Evolutionary conservation across 176 grass and related monocot genomes (phyloP), one percentile per base, ranked within the genome.

Genomic region (Lolium perenne): DNA sequence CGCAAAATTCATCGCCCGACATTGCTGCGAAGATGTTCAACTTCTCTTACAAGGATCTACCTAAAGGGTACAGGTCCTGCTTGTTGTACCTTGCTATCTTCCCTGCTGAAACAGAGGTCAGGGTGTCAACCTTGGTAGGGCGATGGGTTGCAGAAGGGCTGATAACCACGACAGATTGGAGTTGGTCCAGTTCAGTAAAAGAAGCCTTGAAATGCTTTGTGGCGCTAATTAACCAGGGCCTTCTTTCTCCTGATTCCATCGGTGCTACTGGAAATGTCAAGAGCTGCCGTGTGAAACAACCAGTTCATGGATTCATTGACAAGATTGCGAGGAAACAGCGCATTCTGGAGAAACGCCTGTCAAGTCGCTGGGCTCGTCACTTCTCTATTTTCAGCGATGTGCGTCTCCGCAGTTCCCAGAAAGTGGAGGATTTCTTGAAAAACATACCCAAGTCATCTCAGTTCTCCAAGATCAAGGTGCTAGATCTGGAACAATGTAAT

Each of bases 341-440:
- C 22, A 71, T 79, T 4, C 7, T 86, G 16, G 38, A 58, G 11
- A 15, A 51, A 22, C 84, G 51, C 21, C 6, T 86, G 6, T 79
- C 84, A 79, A 14, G 16, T 1, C 63, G 59, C 23, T 21, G 70
- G 84, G 84, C 75, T 45, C 64, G 0, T 0, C 84, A 79, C 15
- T 86, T 86, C 75, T 86, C 84, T 38, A 79, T 86, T 23, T 79
- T 59, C 63, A 86, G 13, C 5, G 50, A 86, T 10, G 0, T 86
- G 22, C 84, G 0, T 2, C 84, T 86, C 12, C 38, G 22, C 0
- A 7, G 12, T 12, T 53, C 50, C 2, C 13, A 53, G 50, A 14
- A 15, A 53, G 50, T 53, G 3, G 50, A 53, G 13, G 4, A 53
- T 53, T 53, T 53, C 50, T 15, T 53, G 14, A 3, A 53, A 5